These are phyloP conservation scores for Malus fusca DNA, from an alignment of 306 rosid genomes.

Conservation along the genomic window DNA sequence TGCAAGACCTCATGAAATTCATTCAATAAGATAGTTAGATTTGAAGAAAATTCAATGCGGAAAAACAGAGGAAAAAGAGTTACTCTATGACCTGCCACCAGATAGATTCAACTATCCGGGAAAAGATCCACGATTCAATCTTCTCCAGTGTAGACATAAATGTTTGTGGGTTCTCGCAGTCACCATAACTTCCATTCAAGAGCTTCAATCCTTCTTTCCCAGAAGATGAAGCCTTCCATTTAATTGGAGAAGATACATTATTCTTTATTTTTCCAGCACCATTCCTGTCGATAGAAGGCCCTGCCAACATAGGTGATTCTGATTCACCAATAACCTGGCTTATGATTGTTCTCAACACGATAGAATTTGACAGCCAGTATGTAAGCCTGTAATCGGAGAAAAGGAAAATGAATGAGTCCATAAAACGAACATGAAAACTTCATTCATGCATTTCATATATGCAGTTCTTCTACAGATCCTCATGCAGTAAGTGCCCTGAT, in stretches of 20 bases:
- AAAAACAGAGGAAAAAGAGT: neutral
- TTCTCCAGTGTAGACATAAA: slow-evolving; percentile 67
- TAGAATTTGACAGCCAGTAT: slow-evolving; percentile 81
- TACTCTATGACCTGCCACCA: slow-evolving; percentile 88
- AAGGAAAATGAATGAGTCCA: slow-evolving; percentile 16
- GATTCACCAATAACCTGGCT: slow-evolving; percentile 39
- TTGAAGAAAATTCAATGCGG: slow-evolving; percentile 1
- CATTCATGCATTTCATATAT: neutral
- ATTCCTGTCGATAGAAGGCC: slow-evolving; percentile 40
- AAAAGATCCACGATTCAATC: slow-evolving; percentile 90
- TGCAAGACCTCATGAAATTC: neutral
- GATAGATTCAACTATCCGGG: slow-evolving; percentile 84
- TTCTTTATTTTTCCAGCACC: slow-evolving; percentile 37
- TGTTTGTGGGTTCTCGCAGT: slow-evolving; percentile 57
- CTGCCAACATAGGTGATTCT: slow-evolving; percentile 26
- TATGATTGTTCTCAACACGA: slow-evolving; percentile 71
- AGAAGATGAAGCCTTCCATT: slow-evolving; percentile 59
- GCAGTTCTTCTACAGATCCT: neutral
- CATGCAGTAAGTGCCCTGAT: slow-evolving; percentile 1
- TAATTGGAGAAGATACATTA: slow-evolving; percentile 32
- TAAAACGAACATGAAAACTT: neutral
- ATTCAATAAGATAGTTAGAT: neutral
- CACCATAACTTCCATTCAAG: slow-evolving; percentile 33
- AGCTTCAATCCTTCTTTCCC: slow-evolving; percentile 29
- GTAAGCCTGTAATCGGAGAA: slow-evolving; percentile 56